Evolutionary conservation across 2,329 filamentous ascomycete genomes (phyloP).

Genomic region (Cordyceps militaris): DNA sequence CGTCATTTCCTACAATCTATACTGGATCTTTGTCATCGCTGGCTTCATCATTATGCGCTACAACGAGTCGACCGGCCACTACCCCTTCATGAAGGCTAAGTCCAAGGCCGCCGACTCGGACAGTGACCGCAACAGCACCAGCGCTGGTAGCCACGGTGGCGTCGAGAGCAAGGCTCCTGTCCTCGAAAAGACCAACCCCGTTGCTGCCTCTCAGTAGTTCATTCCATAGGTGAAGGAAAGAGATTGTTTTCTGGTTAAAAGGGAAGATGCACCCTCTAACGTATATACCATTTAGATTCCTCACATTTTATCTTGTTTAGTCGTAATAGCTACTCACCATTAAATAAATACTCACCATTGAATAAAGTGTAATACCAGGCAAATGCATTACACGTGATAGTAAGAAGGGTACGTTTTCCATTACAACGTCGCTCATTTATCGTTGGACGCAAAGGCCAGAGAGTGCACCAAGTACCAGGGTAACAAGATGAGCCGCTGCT

Average conservation of each 20-base stretch:
- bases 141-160: constrained; percentile 21
- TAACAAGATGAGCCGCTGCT: too few relatives aligned
- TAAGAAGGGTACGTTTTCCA: too few relatives aligned
- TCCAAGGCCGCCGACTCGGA: constrained; percentile 12
- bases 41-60: constrained; percentile 60
- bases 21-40: constrained; percentile 74
- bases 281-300: not conserved
- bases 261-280: not conserved
- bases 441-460: too few relatives aligned
- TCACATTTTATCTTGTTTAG: too few relatives aligned
- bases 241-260: too few relatives aligned
- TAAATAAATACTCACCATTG: too few relatives aligned
- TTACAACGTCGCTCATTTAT: too few relatives aligned
- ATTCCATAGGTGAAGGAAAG: not conserved
- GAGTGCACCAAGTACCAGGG: too few relatives aligned
- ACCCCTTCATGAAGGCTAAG: constrained; percentile 37
- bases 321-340: too few relatives aligned
- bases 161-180: constrained; percentile 1
- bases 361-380: too few relatives aligned
- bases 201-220: not conserved
- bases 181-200: constrained; percentile 21
- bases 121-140: constrained; percentile 16
- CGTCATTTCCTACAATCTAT: constrained; percentile 79
- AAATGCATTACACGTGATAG: too few relatives aligned
- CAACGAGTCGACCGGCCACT: constrained; percentile 51